Evolutionary conservation across 257 asterid genomes (phyloP).

Genomic region (Primulina eburnea): DNA sequence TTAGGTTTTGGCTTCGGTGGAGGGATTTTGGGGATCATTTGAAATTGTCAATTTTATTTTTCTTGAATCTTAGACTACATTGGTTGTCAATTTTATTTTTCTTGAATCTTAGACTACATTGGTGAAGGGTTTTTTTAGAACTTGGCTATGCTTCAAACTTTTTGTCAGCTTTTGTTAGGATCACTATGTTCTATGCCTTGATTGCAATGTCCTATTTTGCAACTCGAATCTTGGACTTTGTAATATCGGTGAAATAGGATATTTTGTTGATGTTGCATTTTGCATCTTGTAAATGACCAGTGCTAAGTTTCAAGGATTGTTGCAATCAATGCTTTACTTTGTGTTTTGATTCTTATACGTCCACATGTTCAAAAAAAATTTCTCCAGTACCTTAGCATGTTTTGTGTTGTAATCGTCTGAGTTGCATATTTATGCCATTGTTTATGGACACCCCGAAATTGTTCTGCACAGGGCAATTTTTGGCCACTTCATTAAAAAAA

Average conservation of each 20-base stretch:
- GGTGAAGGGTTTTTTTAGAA: neutral
- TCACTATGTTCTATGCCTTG: slow-evolving; percentile 5
- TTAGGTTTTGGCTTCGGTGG: neutral
- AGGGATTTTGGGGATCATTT: neutral
- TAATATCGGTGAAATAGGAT: neutral
- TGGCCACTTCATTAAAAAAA: too few relatives aligned
- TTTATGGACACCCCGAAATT: too few relatives aligned
- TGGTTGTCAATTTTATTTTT: slow-evolving; percentile 29
- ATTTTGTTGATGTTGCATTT: neutral
- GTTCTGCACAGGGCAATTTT: too few relatives aligned
- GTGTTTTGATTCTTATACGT: too few relatives aligned
- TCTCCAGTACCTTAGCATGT: too few relatives aligned
- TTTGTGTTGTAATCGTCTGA: too few relatives aligned
- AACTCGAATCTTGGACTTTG: neutral
- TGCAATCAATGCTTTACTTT: too few relatives aligned
- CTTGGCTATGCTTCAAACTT: slow-evolving; percentile 1
- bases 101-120: neutral
- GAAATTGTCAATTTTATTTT: slow-evolving; percentile 26
- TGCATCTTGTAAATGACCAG: slow-evolving; percentile 1
- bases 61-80: neutral
- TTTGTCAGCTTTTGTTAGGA: neutral
- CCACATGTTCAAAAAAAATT: too few relatives aligned
- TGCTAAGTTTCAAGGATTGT: neutral
- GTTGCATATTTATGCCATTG: too few relatives aligned
- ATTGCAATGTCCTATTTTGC: neutral